Percentiles rank a stretch among this genome's conserved stretches.
These are phyloP conservation scores for Volutella citrinella DNA, from an alignment of 2,329 filamentous ascomycete genomes.

Conservation along the genomic window DNA sequence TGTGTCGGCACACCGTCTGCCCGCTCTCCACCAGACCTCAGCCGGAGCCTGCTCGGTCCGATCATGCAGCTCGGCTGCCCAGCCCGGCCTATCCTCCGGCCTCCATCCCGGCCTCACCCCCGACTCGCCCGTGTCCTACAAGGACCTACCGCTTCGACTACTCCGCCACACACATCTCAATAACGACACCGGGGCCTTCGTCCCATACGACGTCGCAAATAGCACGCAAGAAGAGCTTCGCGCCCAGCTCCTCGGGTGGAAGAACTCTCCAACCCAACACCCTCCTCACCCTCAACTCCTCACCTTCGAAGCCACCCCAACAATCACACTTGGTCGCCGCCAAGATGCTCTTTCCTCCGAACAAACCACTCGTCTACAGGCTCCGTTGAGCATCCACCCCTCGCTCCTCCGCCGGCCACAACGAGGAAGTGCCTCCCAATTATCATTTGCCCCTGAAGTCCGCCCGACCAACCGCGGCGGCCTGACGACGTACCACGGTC, in stretches of 20 bases:
- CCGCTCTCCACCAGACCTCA: too few relatives aligned
- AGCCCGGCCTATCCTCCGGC: too few relatives aligned
- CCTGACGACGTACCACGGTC: slow-evolving; percentile 91
- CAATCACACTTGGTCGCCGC: slow-evolving; percentile 87
- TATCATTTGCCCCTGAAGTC: slow-evolving; percentile 53
- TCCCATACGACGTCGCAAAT: slow-evolving; percentile 31
- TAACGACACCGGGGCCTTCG: slow-evolving; percentile 17
- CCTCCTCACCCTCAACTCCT: slow-evolving; percentile 69
- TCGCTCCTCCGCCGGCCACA: slow-evolving; percentile 22
- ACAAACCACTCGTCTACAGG: slow-evolving; percentile 44
- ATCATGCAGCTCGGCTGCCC: too few relatives aligned
- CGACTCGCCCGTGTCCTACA: too few relatives aligned
- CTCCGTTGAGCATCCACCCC: slow-evolving; percentile 34
- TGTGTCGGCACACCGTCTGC: too few relatives aligned
- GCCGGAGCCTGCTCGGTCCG: too few relatives aligned
- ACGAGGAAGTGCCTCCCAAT: slow-evolving; percentile 18
- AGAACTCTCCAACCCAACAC: slow-evolving; percentile 20
- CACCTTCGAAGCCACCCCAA: slow-evolving; percentile 77
- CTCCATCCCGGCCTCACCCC: slow-evolving; percentile 6
- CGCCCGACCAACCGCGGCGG: slow-evolving; percentile 77
- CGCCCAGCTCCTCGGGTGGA: slow-evolving; percentile 33
- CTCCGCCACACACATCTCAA: slow-evolving; percentile 31
- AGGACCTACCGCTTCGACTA: too few relatives aligned
- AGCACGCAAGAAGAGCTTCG: slow-evolving; percentile 33
- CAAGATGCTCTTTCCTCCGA: slow-evolving; percentile 52